phyloP scores from a whole-genome alignment of 805 yeast genomes.

The Ogataea nakhonphanomensis region DNA sequence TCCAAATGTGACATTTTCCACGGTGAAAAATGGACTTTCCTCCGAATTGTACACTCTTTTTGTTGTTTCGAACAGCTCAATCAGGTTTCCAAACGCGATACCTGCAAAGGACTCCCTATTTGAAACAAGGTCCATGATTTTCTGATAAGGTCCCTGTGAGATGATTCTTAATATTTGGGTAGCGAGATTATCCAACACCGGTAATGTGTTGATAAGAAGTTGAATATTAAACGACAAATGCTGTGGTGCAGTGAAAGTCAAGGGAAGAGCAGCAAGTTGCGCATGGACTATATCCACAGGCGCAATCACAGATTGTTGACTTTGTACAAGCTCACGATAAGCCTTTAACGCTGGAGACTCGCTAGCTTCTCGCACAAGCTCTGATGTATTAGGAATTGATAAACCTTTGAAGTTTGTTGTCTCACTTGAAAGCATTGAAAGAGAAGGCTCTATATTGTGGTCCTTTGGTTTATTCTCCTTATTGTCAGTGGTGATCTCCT shows the following conservation, averaged over 20 bases:
- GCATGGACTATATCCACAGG: constrained; percentile 35
- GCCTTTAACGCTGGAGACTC: constrained; percentile 26
- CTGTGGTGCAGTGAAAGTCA: constrained; percentile 54
- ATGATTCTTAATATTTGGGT: constrained; percentile 74
- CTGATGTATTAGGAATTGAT: constrained; percentile 34
- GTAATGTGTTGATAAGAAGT: constrained; percentile 62
- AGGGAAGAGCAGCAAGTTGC: constrained; percentile 59
- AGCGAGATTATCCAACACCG: constrained; percentile 76
- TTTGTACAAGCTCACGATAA: constrained; percentile 25
- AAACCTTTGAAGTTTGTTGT: constrained; percentile 31
- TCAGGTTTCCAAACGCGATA: constrained; percentile 59
- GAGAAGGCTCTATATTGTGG: constrained; percentile 10
- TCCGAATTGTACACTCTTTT: constrained; percentile 63
- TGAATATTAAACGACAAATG: constrained; percentile 59
- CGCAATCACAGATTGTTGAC: constrained; percentile 15
- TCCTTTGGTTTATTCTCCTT: constrained; percentile 10
- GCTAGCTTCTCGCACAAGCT: constrained; percentile 26
- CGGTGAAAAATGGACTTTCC: constrained; percentile 68
- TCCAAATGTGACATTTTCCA: constrained; percentile 68
- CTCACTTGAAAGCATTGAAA: constrained; percentile 9
- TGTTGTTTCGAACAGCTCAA: constrained; percentile 76
- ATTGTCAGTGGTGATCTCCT: background rate
- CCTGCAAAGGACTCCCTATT: constrained; percentile 63
- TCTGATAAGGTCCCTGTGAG: constrained; percentile 72
- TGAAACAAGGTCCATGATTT: constrained; percentile 66